Conservation (phyloP, 495 filamentous ascomycete species). For the Stereocaulon alpinum region DNA sequence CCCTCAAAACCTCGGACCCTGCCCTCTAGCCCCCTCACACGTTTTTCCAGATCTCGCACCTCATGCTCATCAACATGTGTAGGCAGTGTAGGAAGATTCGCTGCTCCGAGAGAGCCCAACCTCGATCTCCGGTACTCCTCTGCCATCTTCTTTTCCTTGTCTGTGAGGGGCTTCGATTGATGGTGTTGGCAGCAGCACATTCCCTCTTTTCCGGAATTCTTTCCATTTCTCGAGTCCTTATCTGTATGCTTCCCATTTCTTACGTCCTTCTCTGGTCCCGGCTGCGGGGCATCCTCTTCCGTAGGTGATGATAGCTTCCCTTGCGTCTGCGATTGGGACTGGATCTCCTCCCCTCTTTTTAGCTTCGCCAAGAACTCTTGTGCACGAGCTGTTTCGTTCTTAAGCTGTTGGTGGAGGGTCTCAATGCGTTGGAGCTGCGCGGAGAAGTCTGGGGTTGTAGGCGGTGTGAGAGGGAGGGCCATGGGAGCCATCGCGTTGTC, state of each 20-base stretch:
- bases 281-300: slow-evolving; percentile 3
- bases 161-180: slow-evolving; percentile 15
- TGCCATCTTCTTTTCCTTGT: slow-evolving; percentile 2
- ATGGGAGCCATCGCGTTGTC: slow-evolving; percentile 1
- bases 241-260: neutral
- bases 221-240: slow-evolving; percentile 5
- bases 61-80: slow-evolving; percentile 36
- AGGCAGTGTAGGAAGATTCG: slow-evolving; percentile 6
- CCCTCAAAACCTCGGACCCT: slow-evolving; percentile 50
- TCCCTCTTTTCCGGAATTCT: neutral
- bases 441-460: slow-evolving; percentile 15
- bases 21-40: slow-evolving; percentile 46
- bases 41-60: slow-evolving; percentile 36
- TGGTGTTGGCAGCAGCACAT: slow-evolving; percentile 20
- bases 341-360: slow-evolving; percentile 14
- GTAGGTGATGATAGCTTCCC: slow-evolving; percentile 6
- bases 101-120: neutral
- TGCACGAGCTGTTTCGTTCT: slow-evolving; percentile 18
- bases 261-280: neutral
- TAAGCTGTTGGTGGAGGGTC: slow-evolving; percentile 23
- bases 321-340: slow-evolving; percentile 15
- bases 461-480: slow-evolving; percentile 9
- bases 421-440: slow-evolving; percentile 23
- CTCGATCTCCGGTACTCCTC: slow-evolving; percentile 13
- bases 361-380: slow-evolving; percentile 23